Conservation (phyloP, 352 stramenopile genomes). For the Phytopythium montanum region DNA sequence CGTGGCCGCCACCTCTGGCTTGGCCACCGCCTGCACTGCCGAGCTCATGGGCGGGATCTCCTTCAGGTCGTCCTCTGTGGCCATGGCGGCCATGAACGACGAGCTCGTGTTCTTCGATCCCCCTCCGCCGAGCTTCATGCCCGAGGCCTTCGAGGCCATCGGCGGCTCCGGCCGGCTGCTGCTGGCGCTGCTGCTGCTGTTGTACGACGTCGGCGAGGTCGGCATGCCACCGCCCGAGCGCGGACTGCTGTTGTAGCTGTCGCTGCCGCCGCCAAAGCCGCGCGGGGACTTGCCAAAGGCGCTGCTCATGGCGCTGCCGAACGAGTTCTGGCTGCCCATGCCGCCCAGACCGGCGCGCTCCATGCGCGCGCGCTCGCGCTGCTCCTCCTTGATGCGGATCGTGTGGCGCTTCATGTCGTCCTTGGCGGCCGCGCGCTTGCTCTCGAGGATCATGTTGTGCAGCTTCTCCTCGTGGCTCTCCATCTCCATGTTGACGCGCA, state of each 20-base stretch:
- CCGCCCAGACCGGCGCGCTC: conserved; percentile 69
- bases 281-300: conserved; percentile 68
- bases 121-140: conserved; percentile 64
- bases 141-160: conserved; percentile 47
- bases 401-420: conserved; percentile 89
- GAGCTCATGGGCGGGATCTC: conserved; percentile 83
- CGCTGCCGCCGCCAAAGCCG: conserved; percentile 25
- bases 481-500: conserved; percentile 98
- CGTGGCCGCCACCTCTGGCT: conserved; percentile 50
- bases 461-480: conserved; percentile 99
- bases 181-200: conserved; percentile 1
- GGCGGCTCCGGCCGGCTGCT: conserved; percentile 38
- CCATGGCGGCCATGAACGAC: conserved; percentile 86
- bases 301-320: conserved; percentile 61
- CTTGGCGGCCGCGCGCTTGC: conserved; percentile 89
- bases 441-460: conserved; percentile 97
- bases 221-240: conserved; percentile 13
- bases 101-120: conserved; percentile 53
- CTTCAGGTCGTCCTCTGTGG: conserved; percentile 81
- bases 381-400: conserved; percentile 84
- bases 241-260: conserved; percentile 36
- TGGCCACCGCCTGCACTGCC: conserved; percentile 51
- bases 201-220: conserved; percentile 71
- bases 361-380: conserved; percentile 75
- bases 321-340: conserved; percentile 46